These are phyloP conservation scores for Austroboletus rostrupii DNA, from an alignment of 1,284 basidiomycete genomes.

Conservation along the genomic window DNA sequence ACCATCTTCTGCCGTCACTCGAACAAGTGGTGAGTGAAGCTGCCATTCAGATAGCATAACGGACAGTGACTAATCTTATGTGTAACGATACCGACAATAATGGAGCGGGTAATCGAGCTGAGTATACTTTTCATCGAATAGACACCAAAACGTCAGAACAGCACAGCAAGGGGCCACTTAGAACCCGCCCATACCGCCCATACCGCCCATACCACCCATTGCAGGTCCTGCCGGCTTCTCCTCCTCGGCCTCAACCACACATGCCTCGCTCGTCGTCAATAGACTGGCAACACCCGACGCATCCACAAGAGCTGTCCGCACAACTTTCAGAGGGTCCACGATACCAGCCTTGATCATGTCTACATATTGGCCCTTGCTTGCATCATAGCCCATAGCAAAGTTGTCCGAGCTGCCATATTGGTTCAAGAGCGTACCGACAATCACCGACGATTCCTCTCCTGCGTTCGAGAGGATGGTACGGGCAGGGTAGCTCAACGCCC, in stretches of 20 bases:
- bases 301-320: conserved; percentile 87
- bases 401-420: conserved; percentile 65
- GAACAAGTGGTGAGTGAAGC: conserved; percentile 30
- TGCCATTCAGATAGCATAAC: conserved; percentile 16
- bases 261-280: conserved; percentile 90
- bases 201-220: conserved; percentile 60
- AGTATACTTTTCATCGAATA: conserved; percentile 7
- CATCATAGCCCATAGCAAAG: conserved; percentile 90
- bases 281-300: conserved; percentile 85
- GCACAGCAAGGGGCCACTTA: conserved; percentile 7
- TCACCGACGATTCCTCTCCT: conserved; percentile 91
- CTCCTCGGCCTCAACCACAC: conserved; percentile 78
- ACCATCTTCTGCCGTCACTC: too few species aligned
- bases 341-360: conserved; percentile 96
- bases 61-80: conserved; percentile 5
- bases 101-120: conserved; percentile 9
- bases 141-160: neutral
- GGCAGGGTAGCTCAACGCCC: conserved; percentile 80
- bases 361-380: conserved; percentile 85
- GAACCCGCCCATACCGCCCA: conserved; percentile 44
- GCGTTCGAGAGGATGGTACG: conserved; percentile 94
- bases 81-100: conserved; percentile 6
- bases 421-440: conserved; percentile 81
- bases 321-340: conserved; percentile 92
- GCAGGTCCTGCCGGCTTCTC: conserved; percentile 62